phyloP scores from a whole-genome alignment of 805 yeast genomes.

The Teunomyces aglyptinius region DNA sequence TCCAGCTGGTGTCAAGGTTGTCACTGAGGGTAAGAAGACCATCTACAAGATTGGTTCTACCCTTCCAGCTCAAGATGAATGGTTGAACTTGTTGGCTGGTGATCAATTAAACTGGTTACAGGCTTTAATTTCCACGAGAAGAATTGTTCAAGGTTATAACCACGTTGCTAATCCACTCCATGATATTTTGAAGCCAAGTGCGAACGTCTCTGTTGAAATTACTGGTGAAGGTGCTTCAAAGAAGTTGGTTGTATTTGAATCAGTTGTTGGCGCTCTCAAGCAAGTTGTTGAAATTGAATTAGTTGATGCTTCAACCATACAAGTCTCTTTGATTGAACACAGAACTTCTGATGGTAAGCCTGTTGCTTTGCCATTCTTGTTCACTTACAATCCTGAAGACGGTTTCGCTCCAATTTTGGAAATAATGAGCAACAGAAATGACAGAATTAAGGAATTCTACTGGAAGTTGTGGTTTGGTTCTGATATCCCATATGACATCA shows the following conservation, averaged over 20 bases:
- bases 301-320: slow-evolving; percentile 51
- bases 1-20: slow-evolving; percentile 35
- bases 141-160: slow-evolving; percentile 81
- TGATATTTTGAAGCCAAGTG: slow-evolving; percentile 73
- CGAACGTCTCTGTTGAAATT: slow-evolving; percentile 60
- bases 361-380: slow-evolving; percentile 72
- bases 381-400: slow-evolving; percentile 74
- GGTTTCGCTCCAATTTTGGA: slow-evolving; percentile 97
- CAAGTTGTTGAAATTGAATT: slow-evolving; percentile 65
- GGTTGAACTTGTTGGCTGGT: slow-evolving; percentile 87
- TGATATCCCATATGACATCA: slow-evolving; percentile 56
- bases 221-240: slow-evolving; percentile 47
- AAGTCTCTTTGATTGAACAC: slow-evolving; percentile 76
- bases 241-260: slow-evolving; percentile 68
- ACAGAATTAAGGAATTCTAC: slow-evolving; percentile 91
- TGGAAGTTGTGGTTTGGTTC: slow-evolving; percentile 95
- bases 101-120: slow-evolving; percentile 79
- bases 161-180: slow-evolving; percentile 78
- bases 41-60: slow-evolving; percentile 39
- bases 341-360: slow-evolving; percentile 79
- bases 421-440: slow-evolving; percentile 85
- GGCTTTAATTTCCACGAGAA: slow-evolving; percentile 77
- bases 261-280: slow-evolving; percentile 64
- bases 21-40: slow-evolving; percentile 11
- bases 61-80: slow-evolving; percentile 38